Evolutionary conservation across 2,329 filamentous ascomycete genomes (phyloP), one percentile per base, ranked within the genome.

Genomic region (Macroventuria anomochaeta): DNA sequence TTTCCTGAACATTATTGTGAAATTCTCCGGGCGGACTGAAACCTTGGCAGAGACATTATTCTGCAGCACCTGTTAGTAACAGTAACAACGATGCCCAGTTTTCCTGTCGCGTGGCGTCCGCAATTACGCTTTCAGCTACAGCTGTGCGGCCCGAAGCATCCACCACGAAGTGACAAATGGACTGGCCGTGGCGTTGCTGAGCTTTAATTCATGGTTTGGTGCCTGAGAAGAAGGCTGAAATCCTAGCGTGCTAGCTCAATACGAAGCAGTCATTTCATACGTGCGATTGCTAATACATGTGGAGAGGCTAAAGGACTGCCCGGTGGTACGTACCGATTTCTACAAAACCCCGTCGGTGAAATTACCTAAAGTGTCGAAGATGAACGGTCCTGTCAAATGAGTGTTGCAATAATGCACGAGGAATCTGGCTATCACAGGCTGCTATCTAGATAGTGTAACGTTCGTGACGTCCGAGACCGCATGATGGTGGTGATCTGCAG

Each of bases 131-230:
- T 53, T 57, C 49, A 53, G 53, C 55, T 62, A 60, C 57, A 62
- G 57, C 21, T 53, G 44, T 44, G 55, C 61, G 61, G 61, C 49
- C 54, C 59, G 57, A 44, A 55, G 50, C 43, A 55, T 61, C 55
- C 34, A 62, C 33, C 32, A 29, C 13, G 23, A 49, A 26, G 42
- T 46, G 55, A 57, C 42, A 44, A 51, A 44, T 36, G 48, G 46
- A 20, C 48, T 41, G 38, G 31, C 34, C 29, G 29, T 52, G 34
- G n/a, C 32, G 31, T 51, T 40, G 34, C 46, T 23, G 33, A 39
- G 31, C 50, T 21, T 28, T 23, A 17, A 12, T 15, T 25, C 23
- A 12, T 32, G 25, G 29, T 33, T 37, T 29, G 21, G 46, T 51
- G 29, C 36, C 33, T 47, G 55, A 49, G 17, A 46, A 29, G 31